Conservation (phyloP, 306 rosid species). For the Medicago truncatula region MtrunA17r5.0-ANR NC_053045.1:49822001-49822500, state of each 20-base stretch:
- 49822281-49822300: no score
- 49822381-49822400: no score
- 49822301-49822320: no score
- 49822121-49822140: conserved; percentile 35
- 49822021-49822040: conserved; percentile 89
- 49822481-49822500: no score
- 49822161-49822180: conserved; percentile 74
- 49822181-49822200: conserved; percentile 1
- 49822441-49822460: no score
- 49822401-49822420: no score
- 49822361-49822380: no score
- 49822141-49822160: conserved; percentile 72
- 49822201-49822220: background rate
- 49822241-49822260: background rate
- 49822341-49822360: no score
- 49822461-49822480: no score
- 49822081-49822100: conserved; percentile 61
- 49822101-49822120: conserved; percentile 61
- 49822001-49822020: conserved; percentile 78
- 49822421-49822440: no score
- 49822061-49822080: conserved; percentile 67
- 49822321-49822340: no score
- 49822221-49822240: background rate
- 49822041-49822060: conserved; percentile 66
- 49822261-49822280: background rate